phyloP scores from a whole-genome alignment of 2,329 filamentous ascomycete genomes.

The Fusarium fracticaudum region DNA sequence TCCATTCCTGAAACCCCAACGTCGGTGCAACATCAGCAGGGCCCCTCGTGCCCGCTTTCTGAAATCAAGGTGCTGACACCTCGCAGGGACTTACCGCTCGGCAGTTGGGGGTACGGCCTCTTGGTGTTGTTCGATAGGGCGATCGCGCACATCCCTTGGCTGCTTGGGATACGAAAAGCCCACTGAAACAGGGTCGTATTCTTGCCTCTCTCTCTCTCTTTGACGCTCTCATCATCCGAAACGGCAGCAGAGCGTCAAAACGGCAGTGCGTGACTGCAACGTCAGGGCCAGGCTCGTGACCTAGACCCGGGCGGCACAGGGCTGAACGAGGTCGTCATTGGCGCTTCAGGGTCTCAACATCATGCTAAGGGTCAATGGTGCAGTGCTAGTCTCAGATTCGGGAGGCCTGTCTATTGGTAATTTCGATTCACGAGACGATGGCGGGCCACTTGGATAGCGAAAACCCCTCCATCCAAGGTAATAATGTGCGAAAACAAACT shows the following conservation, averaged over 20 bases:
- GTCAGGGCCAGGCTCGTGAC: background rate
- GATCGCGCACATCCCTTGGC: background rate
- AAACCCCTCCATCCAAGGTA: background rate
- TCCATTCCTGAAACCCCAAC: constrained; percentile 32
- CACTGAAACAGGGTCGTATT: constrained; percentile 21
- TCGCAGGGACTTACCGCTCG: constrained; percentile 35
- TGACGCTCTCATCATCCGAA: background rate
- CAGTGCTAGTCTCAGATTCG: constrained; percentile 2
- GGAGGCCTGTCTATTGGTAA: background rate
- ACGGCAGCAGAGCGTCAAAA: constrained; percentile 18
- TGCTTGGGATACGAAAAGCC: constrained; percentile 19
- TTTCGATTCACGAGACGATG: constrained; percentile 5
- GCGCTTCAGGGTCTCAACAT: background rate
- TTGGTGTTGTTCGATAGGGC: constrained; percentile 1
- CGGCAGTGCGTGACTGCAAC: constrained; percentile 19
- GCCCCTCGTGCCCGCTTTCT: background rate
- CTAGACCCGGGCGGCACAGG: constrained; percentile 14
- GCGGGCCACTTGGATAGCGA: background rate
- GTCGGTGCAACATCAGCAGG: constrained; percentile 17
- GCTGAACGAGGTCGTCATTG: constrained; percentile 24
- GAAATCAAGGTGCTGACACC: constrained; percentile 39
- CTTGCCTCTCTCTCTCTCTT: no score
- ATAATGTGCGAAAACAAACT: background rate
- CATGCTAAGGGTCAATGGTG: constrained; percentile 5
- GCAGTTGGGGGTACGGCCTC: constrained; percentile 22